Conservation (phyloP, 148 eudicot species). For the Heliosperma pusillum region DNA sequence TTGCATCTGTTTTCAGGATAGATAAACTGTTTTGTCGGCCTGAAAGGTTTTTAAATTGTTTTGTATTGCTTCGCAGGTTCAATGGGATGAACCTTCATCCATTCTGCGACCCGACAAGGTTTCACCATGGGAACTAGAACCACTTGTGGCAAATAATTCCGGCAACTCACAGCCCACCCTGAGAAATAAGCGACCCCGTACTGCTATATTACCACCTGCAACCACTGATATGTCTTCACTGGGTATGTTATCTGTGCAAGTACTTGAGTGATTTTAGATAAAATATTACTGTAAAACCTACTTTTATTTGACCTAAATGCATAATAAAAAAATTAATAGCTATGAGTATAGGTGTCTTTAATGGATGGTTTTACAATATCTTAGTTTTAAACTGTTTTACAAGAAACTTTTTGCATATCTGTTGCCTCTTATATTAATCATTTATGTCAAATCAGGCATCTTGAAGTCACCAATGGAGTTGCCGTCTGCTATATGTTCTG, state of each 20-base stretch:
- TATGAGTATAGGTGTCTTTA: not conserved
- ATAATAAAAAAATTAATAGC: not conserved
- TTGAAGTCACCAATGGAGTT: constrained; percentile 59
- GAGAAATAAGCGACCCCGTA: constrained; percentile 72
- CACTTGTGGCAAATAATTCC: constrained; percentile 55
- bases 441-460: constrained; percentile 38
- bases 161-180: constrained; percentile 55
- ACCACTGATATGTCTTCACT: constrained; percentile 49
- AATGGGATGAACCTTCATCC: constrained; percentile 95
- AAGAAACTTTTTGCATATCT: not conserved
- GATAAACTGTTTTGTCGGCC: not conserved
- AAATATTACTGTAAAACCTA: not conserved
- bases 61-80: constrained; percentile 49
- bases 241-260: constrained; percentile 38
- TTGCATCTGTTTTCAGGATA: not conserved
- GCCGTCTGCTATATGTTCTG: constrained; percentile 44
- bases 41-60: not conserved
- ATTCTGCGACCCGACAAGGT: constrained; percentile 79
- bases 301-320: not conserved
- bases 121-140: constrained; percentile 94
- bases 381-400: not conserved
- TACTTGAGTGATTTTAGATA: not conserved
- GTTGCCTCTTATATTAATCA: not conserved
- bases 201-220: constrained; percentile 46
- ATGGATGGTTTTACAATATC: not conserved